These are phyloP conservation scores for Elsinoe australis DNA, from an alignment of 2,329 filamentous ascomycete genomes.

Conservation along the genomic window DNA sequence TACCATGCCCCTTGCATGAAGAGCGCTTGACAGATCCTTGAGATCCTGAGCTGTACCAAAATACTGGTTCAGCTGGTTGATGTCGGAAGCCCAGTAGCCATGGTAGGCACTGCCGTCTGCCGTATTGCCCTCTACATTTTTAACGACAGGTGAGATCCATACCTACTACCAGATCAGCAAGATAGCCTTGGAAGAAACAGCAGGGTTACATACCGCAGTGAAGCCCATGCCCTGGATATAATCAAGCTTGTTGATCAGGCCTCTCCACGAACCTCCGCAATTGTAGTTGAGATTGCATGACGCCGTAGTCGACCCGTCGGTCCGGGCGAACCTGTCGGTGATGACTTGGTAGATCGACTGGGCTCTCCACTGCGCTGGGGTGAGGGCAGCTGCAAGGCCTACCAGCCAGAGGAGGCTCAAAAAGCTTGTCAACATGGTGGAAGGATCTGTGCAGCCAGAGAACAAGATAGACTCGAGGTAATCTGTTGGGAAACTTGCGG, in stretches of 20 bases:
- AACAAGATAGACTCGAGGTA: background rate
- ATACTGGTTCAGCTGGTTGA: slow-evolving; percentile 36
- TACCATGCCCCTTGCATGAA: slow-evolving; percentile 32
- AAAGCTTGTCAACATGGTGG: slow-evolving; percentile 8
- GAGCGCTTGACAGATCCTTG: slow-evolving; percentile 29
- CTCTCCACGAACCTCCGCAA: slow-evolving; percentile 56
- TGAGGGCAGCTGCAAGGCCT: slow-evolving; percentile 14
- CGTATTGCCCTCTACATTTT: slow-evolving; percentile 36
- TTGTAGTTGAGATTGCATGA: slow-evolving; percentile 38
- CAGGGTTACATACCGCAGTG: too few relatives aligned
- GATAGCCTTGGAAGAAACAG: too few relatives aligned
- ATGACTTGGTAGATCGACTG: slow-evolving; percentile 38
- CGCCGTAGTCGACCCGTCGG: slow-evolving; percentile 35
- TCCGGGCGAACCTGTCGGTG: slow-evolving; percentile 36
- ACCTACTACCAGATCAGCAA: too few relatives aligned
- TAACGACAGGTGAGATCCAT: slow-evolving; percentile 14
- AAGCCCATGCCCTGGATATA: slow-evolving; percentile 58
- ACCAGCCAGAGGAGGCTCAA: slow-evolving; percentile 6
- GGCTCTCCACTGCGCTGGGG: slow-evolving; percentile 32
- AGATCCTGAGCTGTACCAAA: slow-evolving; percentile 34
- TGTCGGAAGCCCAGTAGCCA: slow-evolving; percentile 49
- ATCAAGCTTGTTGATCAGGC: slow-evolving; percentile 52
- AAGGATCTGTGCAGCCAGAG: background rate
- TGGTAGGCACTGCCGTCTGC: slow-evolving; percentile 42
- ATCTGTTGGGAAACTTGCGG: slow-evolving; percentile 9